A percentile compares a stretch with the other conserved stretches of the same genome.
phyloP scores from a whole-genome alignment of 2,329 filamentous ascomycete genomes.

The Teratosphaeria viscida region DNA sequence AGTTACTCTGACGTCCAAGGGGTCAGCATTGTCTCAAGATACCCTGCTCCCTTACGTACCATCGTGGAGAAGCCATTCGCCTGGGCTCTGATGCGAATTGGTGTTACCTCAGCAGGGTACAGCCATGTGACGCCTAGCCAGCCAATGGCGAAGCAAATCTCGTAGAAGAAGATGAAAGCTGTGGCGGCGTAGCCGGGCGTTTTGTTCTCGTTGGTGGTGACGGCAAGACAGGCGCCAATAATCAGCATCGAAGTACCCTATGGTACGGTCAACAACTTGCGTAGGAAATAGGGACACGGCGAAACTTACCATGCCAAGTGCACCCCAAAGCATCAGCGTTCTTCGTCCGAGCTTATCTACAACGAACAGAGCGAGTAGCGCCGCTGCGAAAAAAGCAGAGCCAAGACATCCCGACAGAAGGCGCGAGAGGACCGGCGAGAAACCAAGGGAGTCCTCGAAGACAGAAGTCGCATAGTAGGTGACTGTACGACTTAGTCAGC shows the following conservation, averaged over 20 bases:
- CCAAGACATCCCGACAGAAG: slow-evolving; percentile 42
- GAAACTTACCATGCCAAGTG: slow-evolving; percentile 34
- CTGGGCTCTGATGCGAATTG: slow-evolving; percentile 24
- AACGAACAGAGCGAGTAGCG: slow-evolving; percentile 38
- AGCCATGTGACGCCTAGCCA: slow-evolving; percentile 26
- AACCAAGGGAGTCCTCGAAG: slow-evolving; percentile 42
- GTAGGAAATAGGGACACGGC: neutral
- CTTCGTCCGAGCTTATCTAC: slow-evolving; percentile 46
- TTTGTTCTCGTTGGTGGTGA: neutral
- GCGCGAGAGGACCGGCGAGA: slow-evolving; percentile 36
- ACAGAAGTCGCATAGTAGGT: slow-evolving; percentile 37
- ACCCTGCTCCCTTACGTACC: slow-evolving; percentile 20
- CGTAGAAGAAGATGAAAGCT: slow-evolving; percentile 28
- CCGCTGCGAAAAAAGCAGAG: slow-evolving; percentile 41
- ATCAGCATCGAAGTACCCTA: neutral
- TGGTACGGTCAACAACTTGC: neutral
- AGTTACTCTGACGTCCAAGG: neutral
- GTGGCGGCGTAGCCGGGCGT: slow-evolving; percentile 26
- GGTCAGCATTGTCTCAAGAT: no score
- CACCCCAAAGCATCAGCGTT: slow-evolving; percentile 63
- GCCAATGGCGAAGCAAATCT: slow-evolving; percentile 27
- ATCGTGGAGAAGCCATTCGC: slow-evolving; percentile 37
- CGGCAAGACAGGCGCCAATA: neutral
- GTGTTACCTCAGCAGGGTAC: slow-evolving; percentile 24
- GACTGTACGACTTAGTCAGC: slow-evolving; percentile 1